These are phyloP conservation scores for Whalleya microplaca DNA, from an alignment of 2,329 filamentous ascomycete species.

Conservation along the genomic window DNA sequence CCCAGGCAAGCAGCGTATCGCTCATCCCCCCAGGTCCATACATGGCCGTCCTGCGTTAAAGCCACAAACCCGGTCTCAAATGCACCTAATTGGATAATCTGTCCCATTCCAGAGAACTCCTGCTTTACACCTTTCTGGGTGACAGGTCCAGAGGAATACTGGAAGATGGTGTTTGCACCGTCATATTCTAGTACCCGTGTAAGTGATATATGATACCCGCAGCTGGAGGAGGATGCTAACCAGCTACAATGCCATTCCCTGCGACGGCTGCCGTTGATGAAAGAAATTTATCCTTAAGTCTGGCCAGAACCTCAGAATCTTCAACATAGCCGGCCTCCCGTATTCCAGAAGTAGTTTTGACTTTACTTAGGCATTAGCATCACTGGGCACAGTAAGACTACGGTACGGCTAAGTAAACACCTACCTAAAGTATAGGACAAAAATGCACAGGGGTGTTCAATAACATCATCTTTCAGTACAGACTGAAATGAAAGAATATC, in stretches of 20 bases:
- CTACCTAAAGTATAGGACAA: conserved; percentile 53
- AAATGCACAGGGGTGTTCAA: conserved; percentile 36
- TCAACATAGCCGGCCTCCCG: conserved; percentile 36
- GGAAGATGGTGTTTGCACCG: conserved; percentile 28
- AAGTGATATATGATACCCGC: conserved; percentile 4
- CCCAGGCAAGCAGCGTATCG: conserved; percentile 62
- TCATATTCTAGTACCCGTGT: conserved; percentile 30
- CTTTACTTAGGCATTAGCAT: conserved; percentile 21
- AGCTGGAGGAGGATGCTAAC: conserved; percentile 26
- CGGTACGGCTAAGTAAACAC: conserved; percentile 23
- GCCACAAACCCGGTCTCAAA: conserved; percentile 56
- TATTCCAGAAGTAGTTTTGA: conserved; percentile 29
- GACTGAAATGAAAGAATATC: conserved; percentile 52
- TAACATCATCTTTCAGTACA: conserved; percentile 42
- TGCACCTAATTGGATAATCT: conserved; percentile 47
- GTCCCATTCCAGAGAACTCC: conserved; percentile 29
- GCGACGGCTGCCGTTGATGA: conserved; percentile 37
- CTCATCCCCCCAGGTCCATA: conserved; percentile 61
- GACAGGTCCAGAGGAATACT: conserved; percentile 31
- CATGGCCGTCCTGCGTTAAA: conserved; percentile 47
- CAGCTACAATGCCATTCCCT: conserved; percentile 39
- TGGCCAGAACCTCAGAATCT: conserved; percentile 19
- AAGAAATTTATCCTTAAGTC: conserved; percentile 28
- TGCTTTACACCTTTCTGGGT: conserved; percentile 5
- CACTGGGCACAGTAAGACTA: not conserved